Conservation (phyloP, 352 stramenopile genomes). For the Pythium periplocum region DNA sequence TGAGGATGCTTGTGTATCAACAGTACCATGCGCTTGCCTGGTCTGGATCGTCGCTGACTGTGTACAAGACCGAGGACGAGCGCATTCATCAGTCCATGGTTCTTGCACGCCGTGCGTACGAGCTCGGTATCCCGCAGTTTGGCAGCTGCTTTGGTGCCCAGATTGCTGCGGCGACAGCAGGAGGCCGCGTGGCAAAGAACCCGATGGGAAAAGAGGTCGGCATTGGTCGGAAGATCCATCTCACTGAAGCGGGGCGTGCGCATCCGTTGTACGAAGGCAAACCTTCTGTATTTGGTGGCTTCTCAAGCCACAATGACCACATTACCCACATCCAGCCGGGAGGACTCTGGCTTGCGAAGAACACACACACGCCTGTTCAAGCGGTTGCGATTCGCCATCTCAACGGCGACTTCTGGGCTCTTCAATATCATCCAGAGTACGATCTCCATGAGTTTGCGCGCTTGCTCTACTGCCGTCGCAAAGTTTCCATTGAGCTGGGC, state of each 20-base stretch:
- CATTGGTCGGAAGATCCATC: slow-evolving; percentile 57
- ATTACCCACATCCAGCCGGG: slow-evolving; percentile 51
- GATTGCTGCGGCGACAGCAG: slow-evolving; percentile 47
- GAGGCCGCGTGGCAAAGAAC: slow-evolving; percentile 56
- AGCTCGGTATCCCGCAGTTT: slow-evolving; percentile 58
- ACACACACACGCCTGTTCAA: slow-evolving; percentile 56
- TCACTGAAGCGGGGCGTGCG: slow-evolving; percentile 45
- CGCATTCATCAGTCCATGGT: slow-evolving; percentile 42
- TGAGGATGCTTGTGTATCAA: slow-evolving; percentile 1
- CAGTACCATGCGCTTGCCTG: slow-evolving; percentile 73
- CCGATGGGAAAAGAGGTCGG: slow-evolving; percentile 59
- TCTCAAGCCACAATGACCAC: slow-evolving; percentile 77
- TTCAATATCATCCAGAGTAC: slow-evolving; percentile 80
- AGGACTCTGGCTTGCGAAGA: slow-evolving; percentile 44
- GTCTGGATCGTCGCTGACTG: slow-evolving; percentile 68
- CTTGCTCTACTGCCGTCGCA: slow-evolving; percentile 56
- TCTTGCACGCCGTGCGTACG: slow-evolving; percentile 35
- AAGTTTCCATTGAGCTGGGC: slow-evolving; percentile 52
- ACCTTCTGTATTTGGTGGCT: slow-evolving; percentile 56
- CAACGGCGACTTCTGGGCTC: slow-evolving; percentile 70
- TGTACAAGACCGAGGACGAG: slow-evolving; percentile 49
- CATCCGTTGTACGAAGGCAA: slow-evolving; percentile 79
- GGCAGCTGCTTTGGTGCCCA: slow-evolving; percentile 75
- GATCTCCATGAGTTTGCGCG: slow-evolving; percentile 74
- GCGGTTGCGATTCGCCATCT: slow-evolving; percentile 46